Evolutionary conservation across 129 eudicot genomes (phyloP).

Genomic region (Apium graveolens): DNA sequence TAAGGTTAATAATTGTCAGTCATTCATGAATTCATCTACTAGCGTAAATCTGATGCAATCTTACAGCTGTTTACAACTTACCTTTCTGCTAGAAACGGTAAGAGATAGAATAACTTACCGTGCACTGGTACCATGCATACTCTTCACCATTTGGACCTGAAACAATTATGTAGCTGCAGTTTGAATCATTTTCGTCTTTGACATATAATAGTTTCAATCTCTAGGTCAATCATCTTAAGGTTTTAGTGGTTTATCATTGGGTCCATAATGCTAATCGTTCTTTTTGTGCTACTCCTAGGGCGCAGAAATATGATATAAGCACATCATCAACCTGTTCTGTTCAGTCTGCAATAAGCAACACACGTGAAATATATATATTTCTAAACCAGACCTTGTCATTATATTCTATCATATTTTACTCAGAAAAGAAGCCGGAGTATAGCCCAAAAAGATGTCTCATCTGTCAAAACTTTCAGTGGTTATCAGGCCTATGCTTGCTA

Average conservation of each 20-base stretch:
- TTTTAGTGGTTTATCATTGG: too few relatives aligned
- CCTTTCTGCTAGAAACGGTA: not conserved
- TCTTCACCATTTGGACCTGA: conserved; percentile 95
- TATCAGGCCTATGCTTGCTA: not conserved
- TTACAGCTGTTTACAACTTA: not conserved
- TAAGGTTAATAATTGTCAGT: not conserved
- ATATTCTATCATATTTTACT: not conserved
- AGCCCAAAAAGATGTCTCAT: not conserved
- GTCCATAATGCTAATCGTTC: too few relatives aligned
- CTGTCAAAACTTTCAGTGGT: not conserved
- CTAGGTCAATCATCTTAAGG: too few relatives aligned
- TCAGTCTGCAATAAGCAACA: not conserved
- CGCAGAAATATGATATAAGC: not conserved
- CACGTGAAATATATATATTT: not conserved
- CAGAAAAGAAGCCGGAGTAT: not conserved
- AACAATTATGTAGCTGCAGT: conserved; percentile 12
- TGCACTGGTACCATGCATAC: conserved; percentile 99
- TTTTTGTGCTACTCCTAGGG: too few relatives aligned
- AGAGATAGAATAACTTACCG: conserved; percentile 37
- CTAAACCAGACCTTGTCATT: not conserved
- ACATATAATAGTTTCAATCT: too few relatives aligned
- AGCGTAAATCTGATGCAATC: not conserved
- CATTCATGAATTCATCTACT: not conserved
- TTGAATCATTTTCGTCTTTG: too few relatives aligned
- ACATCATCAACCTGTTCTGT: not conserved